Percentiles rank a stretch among this genome's conserved stretches.
Evolutionary conservation across 768 basidiomycete species (phyloP).

Genomic region (Pleurotus cornucopiae): DNA sequence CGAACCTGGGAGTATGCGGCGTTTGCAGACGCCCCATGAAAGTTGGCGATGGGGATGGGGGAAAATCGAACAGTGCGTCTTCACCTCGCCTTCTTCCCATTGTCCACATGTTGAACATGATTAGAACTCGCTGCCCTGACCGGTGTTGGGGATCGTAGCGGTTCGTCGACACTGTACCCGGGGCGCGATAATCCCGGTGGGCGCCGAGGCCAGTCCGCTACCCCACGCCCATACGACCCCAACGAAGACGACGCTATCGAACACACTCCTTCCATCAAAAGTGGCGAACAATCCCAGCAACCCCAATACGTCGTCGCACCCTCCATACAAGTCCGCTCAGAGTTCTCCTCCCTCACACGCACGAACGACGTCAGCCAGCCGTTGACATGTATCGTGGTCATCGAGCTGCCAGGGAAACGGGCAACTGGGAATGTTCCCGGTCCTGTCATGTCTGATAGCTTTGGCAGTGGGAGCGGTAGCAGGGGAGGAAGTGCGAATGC

Average conservation of each 20-base stretch:
- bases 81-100: constrained; percentile 9
- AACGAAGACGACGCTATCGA: constrained; percentile 87
- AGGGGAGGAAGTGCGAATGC: constrained; percentile 1
- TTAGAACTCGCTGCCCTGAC: constrained; percentile 92
- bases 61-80: constrained; percentile 83
- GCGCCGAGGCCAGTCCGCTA: constrained; percentile 24
- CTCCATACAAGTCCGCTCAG: constrained; percentile 89
- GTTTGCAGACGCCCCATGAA: constrained; percentile 98
- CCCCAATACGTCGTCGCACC: constrained; percentile 82
- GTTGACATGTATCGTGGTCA: constrained; percentile 74
- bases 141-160: constrained; percentile 70
- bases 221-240: constrained; percentile 54
- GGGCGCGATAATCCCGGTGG: constrained; percentile 60
- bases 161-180: constrained; percentile 51
- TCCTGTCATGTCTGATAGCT: constrained; percentile 47
- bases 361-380: constrained; percentile 70
- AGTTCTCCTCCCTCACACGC: constrained; percentile 80
- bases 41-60: constrained; percentile 80
- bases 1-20: constrained; percentile 92
- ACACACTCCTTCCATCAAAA: constrained; percentile 44
- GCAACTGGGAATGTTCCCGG: constrained; percentile 44
- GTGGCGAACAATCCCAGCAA: constrained; percentile 37
- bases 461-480: constrained; percentile 16
- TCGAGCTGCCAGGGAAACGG: constrained; percentile 85
- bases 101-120: constrained; percentile 6